These are phyloP conservation scores for Hericium erinaceus DNA, from an alignment of 768 basidiomycete species.

Conservation along the genomic window DNA sequence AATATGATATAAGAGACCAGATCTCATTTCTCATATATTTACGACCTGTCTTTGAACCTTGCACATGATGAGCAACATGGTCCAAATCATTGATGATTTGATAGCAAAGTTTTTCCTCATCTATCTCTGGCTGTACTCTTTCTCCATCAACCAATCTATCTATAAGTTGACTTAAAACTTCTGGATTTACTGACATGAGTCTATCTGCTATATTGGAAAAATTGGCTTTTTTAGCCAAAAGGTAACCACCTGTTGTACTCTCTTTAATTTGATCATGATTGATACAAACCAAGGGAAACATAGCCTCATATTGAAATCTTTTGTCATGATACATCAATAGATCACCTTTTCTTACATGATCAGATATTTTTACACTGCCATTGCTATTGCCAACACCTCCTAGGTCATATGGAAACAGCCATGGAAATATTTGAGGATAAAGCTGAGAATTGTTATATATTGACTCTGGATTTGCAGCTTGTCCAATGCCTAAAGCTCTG, in stretches of 20 bases:
- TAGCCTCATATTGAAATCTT: constrained; percentile 12
- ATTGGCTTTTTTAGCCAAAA: constrained; percentile 2
- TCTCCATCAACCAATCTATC: not conserved
- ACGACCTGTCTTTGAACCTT: constrained; percentile 7
- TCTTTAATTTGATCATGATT: constrained; percentile 16
- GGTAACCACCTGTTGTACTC: constrained; percentile 6
- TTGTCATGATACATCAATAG: constrained; percentile 15
- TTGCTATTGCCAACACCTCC: constrained; percentile 6
- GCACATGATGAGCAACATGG: constrained; percentile 8
- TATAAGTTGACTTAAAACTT: constrained; percentile 1
- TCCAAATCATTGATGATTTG: constrained; percentile 9
- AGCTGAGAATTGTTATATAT: constrained; percentile 11
- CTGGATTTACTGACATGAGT: not conserved
- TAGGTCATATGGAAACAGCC: constrained; percentile 13
- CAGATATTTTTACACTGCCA: not conserved
- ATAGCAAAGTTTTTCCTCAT: constrained; percentile 6
- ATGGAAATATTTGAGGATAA: constrained; percentile 12
- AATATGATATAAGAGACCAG: constrained; percentile 7
- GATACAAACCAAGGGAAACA: constrained; percentile 13
- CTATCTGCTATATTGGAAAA: constrained; percentile 6
- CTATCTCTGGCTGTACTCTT: constrained; percentile 1
- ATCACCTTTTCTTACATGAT: not conserved
- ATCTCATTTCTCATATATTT: constrained; percentile 15
- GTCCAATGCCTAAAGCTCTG: constrained; percentile 1
- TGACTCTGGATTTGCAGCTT: not conserved